Evolutionary conservation across 2,329 filamentous ascomycete genomes (phyloP).

Genomic region (Lomentospora prolificans): DNA sequence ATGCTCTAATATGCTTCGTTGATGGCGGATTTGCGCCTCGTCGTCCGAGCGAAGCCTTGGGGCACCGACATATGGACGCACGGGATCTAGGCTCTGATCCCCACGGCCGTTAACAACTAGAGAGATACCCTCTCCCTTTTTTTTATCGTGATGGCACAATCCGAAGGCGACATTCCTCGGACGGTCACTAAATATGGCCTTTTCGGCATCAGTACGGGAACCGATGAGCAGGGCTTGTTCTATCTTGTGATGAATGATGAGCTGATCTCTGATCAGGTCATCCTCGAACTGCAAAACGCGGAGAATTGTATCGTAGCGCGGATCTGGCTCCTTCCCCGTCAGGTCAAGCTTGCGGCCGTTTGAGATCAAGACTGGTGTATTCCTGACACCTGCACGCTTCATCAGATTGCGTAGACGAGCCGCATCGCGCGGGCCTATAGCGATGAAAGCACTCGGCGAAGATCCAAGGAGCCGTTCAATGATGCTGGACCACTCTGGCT

Average conservation of each 20-base stretch:
- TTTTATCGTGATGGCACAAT: conserved; percentile 55
- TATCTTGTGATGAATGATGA: conserved; percentile 74
- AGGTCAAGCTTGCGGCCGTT: conserved; percentile 46
- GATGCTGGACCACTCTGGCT: conserved; percentile 74
- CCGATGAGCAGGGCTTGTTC: conserved; percentile 78
- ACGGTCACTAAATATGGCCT: conserved; percentile 54
- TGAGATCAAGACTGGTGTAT: conserved; percentile 55
- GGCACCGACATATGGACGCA: conserved; percentile 36
- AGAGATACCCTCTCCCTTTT: conserved; percentile 40
- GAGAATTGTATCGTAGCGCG: conserved; percentile 65
- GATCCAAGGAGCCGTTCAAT: conserved; percentile 69
- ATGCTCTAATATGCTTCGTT: conserved; percentile 39
- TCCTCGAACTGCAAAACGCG: conserved; percentile 75
- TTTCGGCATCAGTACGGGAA: conserved; percentile 54
- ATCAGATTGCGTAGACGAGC: conserved; percentile 58
- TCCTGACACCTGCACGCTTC: conserved; percentile 37
- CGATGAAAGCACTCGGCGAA: conserved; percentile 67
- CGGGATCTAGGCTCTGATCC: conserved; percentile 30
- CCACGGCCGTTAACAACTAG: conserved; percentile 41
- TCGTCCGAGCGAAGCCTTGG: conserved; percentile 75
- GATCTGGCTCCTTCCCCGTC: conserved; percentile 62
- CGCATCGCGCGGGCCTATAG: conserved; percentile 68
- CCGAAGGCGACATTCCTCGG: conserved; percentile 65
- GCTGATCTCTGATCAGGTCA: conserved; percentile 63
- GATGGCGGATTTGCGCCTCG: conserved; percentile 51